These are phyloP conservation scores for Leucocoprinus birnbaumii DNA, from an alignment of 768 basidiomycete species.

Conservation along the genomic window DNA sequence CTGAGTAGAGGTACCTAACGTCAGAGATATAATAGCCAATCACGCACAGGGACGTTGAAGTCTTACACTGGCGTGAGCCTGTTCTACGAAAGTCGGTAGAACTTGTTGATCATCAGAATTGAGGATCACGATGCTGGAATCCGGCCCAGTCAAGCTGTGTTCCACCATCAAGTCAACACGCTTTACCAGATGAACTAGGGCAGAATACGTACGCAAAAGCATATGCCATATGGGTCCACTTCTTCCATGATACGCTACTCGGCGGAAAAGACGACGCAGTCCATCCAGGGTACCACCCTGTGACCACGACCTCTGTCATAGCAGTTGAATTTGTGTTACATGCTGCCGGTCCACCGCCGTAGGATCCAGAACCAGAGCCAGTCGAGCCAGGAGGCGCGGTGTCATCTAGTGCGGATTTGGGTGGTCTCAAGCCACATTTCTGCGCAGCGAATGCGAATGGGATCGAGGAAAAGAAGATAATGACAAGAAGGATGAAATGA, in stretches of 20 bases:
- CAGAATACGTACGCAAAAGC: slow-evolving; percentile 41
- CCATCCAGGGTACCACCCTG: slow-evolving; percentile 10
- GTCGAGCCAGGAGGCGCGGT: slow-evolving; percentile 1
- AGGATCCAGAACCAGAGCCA: not conserved
- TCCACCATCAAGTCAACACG: not conserved
- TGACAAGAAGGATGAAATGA: slow-evolving; percentile 1
- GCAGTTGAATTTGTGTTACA: not conserved
- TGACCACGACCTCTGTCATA: not conserved
- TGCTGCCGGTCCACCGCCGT: slow-evolving; percentile 2
- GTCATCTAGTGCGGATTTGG: slow-evolving; percentile 12
- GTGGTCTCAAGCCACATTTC: slow-evolving; percentile 31
- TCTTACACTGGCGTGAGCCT: slow-evolving; percentile 35
- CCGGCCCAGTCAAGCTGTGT: slow-evolving; percentile 26
- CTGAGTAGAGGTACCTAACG: slow-evolving; percentile 25
- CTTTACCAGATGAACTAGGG: not conserved
- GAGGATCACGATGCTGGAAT: slow-evolving; percentile 25
- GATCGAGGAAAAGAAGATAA: not conserved
- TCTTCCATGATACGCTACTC: slow-evolving; percentile 46
- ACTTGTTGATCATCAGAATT: slow-evolving; percentile 36
- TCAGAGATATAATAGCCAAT: not conserved
- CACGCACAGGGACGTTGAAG: slow-evolving; percentile 10
- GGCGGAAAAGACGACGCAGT: slow-evolving; percentile 18
- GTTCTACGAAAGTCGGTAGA: slow-evolving; percentile 51
- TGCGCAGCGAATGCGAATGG: slow-evolving; percentile 24
- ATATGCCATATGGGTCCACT: slow-evolving; percentile 47